Percentiles rank a stretch among this genome's conserved stretches.
phyloP scores from a whole-genome alignment of 495 filamentous ascomycete genomes.

The Daldinia loculata region DNA sequence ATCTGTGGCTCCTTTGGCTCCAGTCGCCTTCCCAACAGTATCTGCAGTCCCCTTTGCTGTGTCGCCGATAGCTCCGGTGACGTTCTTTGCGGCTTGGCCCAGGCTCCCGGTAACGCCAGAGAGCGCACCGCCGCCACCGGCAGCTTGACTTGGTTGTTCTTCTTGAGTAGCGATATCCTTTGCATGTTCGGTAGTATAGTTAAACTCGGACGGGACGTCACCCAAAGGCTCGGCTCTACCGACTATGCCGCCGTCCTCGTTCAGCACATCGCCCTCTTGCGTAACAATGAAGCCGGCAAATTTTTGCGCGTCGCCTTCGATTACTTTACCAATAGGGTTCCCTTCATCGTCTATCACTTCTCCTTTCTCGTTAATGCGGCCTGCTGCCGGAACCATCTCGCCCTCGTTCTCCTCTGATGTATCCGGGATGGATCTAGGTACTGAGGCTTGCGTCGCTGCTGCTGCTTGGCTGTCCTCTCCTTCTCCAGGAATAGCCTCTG shows the following conservation, averaged over 20 bases:
- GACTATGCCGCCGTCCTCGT: slow-evolving; percentile 67
- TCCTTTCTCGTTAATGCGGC: slow-evolving; percentile 46
- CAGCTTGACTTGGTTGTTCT: not conserved
- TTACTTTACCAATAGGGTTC: slow-evolving; percentile 65
- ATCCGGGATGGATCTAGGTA: slow-evolving; percentile 42
- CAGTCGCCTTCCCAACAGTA: slow-evolving; percentile 16
- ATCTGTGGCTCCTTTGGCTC: slow-evolving; percentile 17
- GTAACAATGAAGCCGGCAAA: slow-evolving; percentile 65
- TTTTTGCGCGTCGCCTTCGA: slow-evolving; percentile 67
- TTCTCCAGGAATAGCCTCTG: slow-evolving; percentile 11
- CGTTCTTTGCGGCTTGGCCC: slow-evolving; percentile 22
- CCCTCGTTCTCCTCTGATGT: slow-evolving; percentile 36
- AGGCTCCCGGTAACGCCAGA: slow-evolving; percentile 28
- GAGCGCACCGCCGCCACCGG: slow-evolving; percentile 26
- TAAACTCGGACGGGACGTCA: slow-evolving; percentile 33
- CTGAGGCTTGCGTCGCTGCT: slow-evolving; percentile 26
- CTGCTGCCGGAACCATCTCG: slow-evolving; percentile 45
- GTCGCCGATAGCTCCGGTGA: slow-evolving; percentile 23
- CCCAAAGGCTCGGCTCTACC: slow-evolving; percentile 64
- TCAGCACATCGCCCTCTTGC: slow-evolving; percentile 69
- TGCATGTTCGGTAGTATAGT: slow-evolving; percentile 39
- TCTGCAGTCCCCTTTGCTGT: slow-evolving; percentile 19
- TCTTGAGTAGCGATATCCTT: slow-evolving; percentile 24
- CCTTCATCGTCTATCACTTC: slow-evolving; percentile 61
- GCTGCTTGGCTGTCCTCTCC: slow-evolving; percentile 11